Evolutionary conservation across 2,329 filamentous ascomycete genomes (phyloP).

Genomic region (Sclerotinia minor): DNA sequence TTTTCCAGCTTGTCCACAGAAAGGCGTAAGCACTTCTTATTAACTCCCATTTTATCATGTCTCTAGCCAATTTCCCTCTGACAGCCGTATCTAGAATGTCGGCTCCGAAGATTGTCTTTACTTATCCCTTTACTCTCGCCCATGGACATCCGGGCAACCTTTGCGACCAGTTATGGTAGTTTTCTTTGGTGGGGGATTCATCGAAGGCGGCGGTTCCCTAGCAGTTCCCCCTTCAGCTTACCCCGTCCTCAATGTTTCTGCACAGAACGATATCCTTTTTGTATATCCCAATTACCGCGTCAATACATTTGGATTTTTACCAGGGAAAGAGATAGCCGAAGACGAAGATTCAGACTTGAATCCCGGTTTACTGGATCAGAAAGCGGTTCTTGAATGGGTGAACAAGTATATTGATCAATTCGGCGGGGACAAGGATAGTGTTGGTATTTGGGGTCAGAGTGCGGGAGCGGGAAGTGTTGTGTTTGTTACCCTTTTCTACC

Average conservation of each 20-base stretch:
- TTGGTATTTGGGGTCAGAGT: conserved; percentile 62
- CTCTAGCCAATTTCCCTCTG: neutral
- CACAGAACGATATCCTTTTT: conserved; percentile 52
- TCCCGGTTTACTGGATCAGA: conserved; percentile 62
- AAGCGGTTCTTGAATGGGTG: conserved; percentile 59
- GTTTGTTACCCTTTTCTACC: conserved; percentile 6
- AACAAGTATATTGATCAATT: conserved; percentile 57
- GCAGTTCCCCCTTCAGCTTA: conserved; percentile 56
- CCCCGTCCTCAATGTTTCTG: conserved; percentile 57
- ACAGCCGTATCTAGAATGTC: conserved; percentile 43
- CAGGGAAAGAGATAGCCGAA: conserved; percentile 53
- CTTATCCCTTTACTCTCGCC: conserved; percentile 59
- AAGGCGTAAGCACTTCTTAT: conserved; percentile 45
- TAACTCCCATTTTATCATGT: too few relatives aligned
- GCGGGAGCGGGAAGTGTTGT: conserved; percentile 56
- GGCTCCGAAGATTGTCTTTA: conserved; percentile 62
- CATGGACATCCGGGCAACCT: conserved; percentile 50
- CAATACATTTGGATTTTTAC: conserved; percentile 68
- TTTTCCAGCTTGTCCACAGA: conserved; percentile 60
- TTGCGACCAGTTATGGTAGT: conserved; percentile 58
- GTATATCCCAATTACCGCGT: conserved; percentile 65
- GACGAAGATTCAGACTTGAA: conserved; percentile 58
- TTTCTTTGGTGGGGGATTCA: conserved; percentile 63
- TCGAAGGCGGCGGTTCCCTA: conserved; percentile 57
- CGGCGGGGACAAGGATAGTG: conserved; percentile 57